Evolutionary conservation across 1,284 basidiomycete species (phyloP).

Genomic region (Earliella scabrosa): DNA sequence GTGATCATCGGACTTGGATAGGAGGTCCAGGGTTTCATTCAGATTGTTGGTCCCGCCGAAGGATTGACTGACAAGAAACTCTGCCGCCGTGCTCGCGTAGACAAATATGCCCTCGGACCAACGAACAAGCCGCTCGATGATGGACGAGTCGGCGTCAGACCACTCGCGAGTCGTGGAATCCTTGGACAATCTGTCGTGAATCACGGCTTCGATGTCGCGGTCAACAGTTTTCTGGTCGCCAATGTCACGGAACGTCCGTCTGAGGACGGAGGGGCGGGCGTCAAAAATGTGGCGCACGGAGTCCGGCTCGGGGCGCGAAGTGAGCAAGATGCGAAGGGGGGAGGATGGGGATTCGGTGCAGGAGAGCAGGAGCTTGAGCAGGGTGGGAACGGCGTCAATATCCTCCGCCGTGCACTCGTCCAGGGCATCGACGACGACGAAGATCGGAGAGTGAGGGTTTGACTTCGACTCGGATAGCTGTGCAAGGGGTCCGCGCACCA

Average conservation of each 20-base stretch:
- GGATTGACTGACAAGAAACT: not conserved
- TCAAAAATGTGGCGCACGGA: constrained; percentile 1
- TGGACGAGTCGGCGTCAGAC: not conserved
- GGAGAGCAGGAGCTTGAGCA: no score
- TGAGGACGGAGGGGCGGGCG: not conserved
- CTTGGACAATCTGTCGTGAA: no score
- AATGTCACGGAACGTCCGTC: no score
- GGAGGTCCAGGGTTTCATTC: not conserved
- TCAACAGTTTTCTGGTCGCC: no score
- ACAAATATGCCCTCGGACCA: constrained; percentile 11
- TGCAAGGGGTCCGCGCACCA: no score
- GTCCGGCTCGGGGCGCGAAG: not conserved
- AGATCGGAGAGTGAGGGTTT: no score
- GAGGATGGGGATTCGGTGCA: not conserved
- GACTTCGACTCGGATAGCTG: no score
- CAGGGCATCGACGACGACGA: constrained; percentile 2
- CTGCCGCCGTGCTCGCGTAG: no score
- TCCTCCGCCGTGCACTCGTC: constrained; percentile 8
- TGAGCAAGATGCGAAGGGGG: not conserved
- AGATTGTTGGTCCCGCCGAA: no score
- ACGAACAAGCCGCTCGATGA: constrained; percentile 2
- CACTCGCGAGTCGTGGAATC: not conserved
- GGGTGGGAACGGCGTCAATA: no score
- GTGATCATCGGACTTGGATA: not conserved
- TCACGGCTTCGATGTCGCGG: no score